phyloP scores from a whole-genome alignment of 2,329 filamentous ascomycete genomes.

The Chrysoporthe puriensis region DNA sequence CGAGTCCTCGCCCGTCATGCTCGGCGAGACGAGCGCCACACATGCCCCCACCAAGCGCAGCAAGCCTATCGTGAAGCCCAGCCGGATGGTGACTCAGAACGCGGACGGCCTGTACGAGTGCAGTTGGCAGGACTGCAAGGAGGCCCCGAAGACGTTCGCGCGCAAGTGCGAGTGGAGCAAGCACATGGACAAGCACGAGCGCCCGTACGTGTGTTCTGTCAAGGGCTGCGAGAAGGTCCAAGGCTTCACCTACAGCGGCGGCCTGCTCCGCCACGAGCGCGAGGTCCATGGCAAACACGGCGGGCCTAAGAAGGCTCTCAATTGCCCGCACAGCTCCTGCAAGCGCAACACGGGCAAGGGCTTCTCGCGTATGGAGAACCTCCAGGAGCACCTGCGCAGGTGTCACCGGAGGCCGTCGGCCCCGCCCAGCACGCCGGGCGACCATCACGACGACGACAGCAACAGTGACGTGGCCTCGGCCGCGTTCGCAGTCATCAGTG shows the following conservation, averaged over 20 bases:
- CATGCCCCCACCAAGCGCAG: slow-evolving; percentile 41
- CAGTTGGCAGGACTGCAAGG: slow-evolving; percentile 69
- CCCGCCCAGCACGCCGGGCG: slow-evolving; percentile 37
- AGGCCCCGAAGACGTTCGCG: slow-evolving; percentile 68
- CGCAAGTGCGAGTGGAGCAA: slow-evolving; percentile 96
- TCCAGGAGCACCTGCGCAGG: slow-evolving; percentile 89
- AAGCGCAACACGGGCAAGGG: slow-evolving; percentile 87
- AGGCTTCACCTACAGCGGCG: slow-evolving; percentile 94
- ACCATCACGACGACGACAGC: slow-evolving; percentile 43
- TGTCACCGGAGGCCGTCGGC: slow-evolving; percentile 60
- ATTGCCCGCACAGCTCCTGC: slow-evolving; percentile 85
- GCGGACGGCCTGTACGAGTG: slow-evolving; percentile 78
- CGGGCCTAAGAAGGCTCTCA: slow-evolving; percentile 82
- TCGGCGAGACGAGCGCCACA: slow-evolving; percentile 27
- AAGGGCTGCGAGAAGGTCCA: slow-evolving; percentile 88
- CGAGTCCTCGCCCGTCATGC: slow-evolving; percentile 35
- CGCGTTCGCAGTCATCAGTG: slow-evolving; percentile 23
- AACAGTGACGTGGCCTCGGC: slow-evolving; percentile 48
- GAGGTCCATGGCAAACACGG: slow-evolving; percentile 93
- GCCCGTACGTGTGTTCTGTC: slow-evolving; percentile 84
- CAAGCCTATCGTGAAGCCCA: slow-evolving; percentile 62
- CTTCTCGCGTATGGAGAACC: slow-evolving; percentile 91
- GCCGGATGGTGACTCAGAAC: slow-evolving; percentile 64
- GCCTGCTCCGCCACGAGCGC: slow-evolving; percentile 84
- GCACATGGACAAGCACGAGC: slow-evolving; percentile 97